Percentiles rank a stretch among this genome's conserved stretches.
These are phyloP conservation scores for Phytophthora pisi DNA, from an alignment of 352 stramenopile genomes.

Conservation along the genomic window DNA sequence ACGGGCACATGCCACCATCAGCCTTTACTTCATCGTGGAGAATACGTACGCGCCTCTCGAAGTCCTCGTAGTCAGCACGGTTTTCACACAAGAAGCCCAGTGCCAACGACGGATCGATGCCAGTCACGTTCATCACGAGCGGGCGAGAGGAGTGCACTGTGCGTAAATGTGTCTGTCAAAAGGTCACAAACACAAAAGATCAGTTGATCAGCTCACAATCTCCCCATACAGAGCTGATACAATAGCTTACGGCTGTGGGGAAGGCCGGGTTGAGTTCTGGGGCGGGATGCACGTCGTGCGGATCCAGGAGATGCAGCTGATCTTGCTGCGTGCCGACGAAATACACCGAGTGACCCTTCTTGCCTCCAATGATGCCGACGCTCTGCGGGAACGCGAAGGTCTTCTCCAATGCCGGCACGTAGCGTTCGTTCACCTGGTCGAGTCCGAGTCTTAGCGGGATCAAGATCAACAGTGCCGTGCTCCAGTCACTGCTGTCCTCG, in stretches of 20 bases:
- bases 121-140: constrained; percentile 83
- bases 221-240: not conserved
- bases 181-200: not conserved
- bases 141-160: constrained; percentile 60
- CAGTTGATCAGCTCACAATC: not conserved
- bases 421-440: constrained; percentile 83
- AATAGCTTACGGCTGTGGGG: constrained; percentile 60
- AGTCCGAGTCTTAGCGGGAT: constrained; percentile 93
- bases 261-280: constrained; percentile 76
- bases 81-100: constrained; percentile 93
- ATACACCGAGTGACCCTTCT: constrained; percentile 94
- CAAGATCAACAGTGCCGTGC: constrained; percentile 89
- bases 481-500: constrained; percentile 70
- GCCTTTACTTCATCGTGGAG: constrained; percentile 50
- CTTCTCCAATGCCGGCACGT: constrained; percentile 75
- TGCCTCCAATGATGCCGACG: constrained; percentile 94
- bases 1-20: constrained; percentile 58
- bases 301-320: constrained; percentile 84
- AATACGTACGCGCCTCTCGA: constrained; percentile 52
- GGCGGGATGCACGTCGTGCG: constrained; percentile 76
- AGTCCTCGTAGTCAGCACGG: constrained; percentile 73
- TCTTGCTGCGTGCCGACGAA: constrained; percentile 93
- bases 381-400: constrained; percentile 93
- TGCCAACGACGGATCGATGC: constrained; percentile 94
- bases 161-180: constrained; percentile 60